These are phyloP conservation scores for Penicillium cataractarum DNA, from an alignment of 495 filamentous ascomycete species.

Conservation along the genomic window DNA sequence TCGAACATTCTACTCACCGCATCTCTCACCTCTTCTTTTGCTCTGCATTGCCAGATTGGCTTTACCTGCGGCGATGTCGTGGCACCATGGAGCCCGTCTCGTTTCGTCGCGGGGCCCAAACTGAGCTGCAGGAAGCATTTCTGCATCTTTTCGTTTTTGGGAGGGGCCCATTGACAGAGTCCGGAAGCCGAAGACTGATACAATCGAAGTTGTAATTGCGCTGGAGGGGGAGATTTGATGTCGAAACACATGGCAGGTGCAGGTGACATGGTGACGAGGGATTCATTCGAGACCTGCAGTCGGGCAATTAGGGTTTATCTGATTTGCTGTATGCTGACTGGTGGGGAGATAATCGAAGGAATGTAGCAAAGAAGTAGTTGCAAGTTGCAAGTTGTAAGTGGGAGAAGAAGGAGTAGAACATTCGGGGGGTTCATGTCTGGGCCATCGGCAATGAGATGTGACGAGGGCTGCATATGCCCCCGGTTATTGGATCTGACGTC, in stretches of 20 bases:
- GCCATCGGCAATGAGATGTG: constrained; percentile 13
- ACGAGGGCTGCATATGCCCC: constrained; percentile 13
- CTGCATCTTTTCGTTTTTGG: constrained; percentile 30
- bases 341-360: background rate
- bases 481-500: background rate
- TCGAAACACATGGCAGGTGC: constrained; percentile 25
- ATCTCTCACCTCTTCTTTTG: constrained; percentile 9
- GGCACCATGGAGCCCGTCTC: constrained; percentile 39
- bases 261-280: constrained; percentile 2
- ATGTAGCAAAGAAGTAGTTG: background rate
- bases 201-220: background rate
- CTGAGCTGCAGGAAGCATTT: constrained; percentile 23
- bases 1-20: constrained; percentile 18
- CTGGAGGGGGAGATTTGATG: constrained; percentile 2
- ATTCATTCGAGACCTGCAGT: background rate
- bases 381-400: background rate
- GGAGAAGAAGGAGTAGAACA: background rate
- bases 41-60: constrained; percentile 30
- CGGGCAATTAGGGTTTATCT: background rate
- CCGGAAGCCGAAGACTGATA: background rate
- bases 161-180: constrained; percentile 6
- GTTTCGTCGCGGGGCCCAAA: constrained; percentile 22
- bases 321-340: constrained; percentile 1
- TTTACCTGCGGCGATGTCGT: constrained; percentile 43
- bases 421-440: background rate